These are phyloP conservation scores for Amylostereum chailletii DNA, from an alignment of 1,284 basidiomycete species.

Conservation along the genomic window DNA sequence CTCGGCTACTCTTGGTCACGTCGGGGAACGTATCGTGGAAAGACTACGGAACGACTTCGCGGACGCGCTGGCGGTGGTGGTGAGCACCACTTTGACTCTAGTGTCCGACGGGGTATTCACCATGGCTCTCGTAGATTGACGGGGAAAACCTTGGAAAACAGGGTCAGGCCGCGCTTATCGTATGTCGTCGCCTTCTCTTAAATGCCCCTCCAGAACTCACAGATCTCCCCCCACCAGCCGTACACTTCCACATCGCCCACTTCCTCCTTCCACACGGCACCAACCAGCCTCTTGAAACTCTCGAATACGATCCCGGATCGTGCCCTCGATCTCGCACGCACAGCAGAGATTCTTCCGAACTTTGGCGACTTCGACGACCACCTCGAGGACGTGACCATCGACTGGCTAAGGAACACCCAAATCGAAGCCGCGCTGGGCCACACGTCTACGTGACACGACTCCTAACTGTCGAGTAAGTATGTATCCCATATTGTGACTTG, in stretches of 20 bases:
- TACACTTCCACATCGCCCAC: slow-evolving; percentile 28
- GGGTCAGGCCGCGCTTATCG: slow-evolving; percentile 41
- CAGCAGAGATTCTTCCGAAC: slow-evolving; percentile 36
- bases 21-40: slow-evolving; percentile 52
- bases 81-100: slow-evolving; percentile 25
- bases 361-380: slow-evolving; percentile 77
- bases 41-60: slow-evolving; percentile 42
- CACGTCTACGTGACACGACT: too few relatives aligned
- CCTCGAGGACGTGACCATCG: slow-evolving; percentile 62
- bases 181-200: slow-evolving; percentile 24
- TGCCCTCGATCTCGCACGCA: slow-evolving; percentile 38
- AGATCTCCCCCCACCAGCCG: slow-evolving; percentile 26
- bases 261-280: slow-evolving; percentile 37
- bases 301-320: slow-evolving; percentile 31
- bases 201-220: background rate
- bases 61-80: slow-evolving; percentile 57
- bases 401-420: slow-evolving; percentile 10
- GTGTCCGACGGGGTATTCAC: background rate
- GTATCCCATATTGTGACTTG: too few relatives aligned
- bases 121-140: slow-evolving; percentile 35
- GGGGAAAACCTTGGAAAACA: slow-evolving; percentile 42
- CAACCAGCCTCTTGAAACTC: slow-evolving; percentile 34
- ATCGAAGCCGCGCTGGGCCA: slow-evolving; percentile 3
- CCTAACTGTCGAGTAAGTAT: too few relatives aligned
- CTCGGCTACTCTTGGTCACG: slow-evolving; percentile 48